phyloP scores from a whole-genome alignment of 1,139 yeast species.

The Protomyces pachydermus region DNA sequence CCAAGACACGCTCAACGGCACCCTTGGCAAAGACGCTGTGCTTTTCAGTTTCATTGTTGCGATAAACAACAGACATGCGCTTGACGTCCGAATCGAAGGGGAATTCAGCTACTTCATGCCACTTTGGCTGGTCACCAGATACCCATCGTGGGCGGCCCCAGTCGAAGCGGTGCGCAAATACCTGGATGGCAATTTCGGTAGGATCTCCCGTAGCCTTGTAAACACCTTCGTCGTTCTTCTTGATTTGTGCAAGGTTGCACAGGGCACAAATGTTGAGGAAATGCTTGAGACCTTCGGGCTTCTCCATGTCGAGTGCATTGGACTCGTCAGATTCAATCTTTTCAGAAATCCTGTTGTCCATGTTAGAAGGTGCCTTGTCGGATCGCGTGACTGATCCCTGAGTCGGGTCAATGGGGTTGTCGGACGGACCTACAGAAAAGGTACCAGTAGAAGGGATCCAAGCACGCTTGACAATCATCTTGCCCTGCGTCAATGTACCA shows the following conservation, averaged over 20 bases:
- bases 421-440: conserved; percentile 53
- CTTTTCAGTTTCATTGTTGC: conserved; percentile 39
- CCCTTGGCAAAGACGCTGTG: conserved; percentile 60
- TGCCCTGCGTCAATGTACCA: conserved; percentile 75
- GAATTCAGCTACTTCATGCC: conserved; percentile 54
- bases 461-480: conserved; percentile 65
- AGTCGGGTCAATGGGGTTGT: conserved; percentile 70
- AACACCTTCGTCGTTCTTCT: conserved; percentile 38
- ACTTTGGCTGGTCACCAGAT: conserved; percentile 35
- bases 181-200: conserved; percentile 77
- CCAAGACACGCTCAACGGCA: conserved; percentile 69
- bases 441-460: conserved; percentile 80
- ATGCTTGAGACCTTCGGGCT: conserved; percentile 37
- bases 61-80: conserved; percentile 39
- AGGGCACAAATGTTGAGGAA: conserved; percentile 62
- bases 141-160: conserved; percentile 42
- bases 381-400: conserved; percentile 48
- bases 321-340: neutral
- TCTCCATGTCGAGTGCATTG: neutral
- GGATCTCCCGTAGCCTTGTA: conserved; percentile 86
- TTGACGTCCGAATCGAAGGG: conserved; percentile 73
- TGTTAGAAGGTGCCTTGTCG: conserved; percentile 1
- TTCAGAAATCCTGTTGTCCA: neutral
- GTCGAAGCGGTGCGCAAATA: conserved; percentile 57
- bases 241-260: conserved; percentile 66